Base-by-base conservation (phyloP, 352 stramenopile genomes). In the Phytophthora foliorum region DNA sequence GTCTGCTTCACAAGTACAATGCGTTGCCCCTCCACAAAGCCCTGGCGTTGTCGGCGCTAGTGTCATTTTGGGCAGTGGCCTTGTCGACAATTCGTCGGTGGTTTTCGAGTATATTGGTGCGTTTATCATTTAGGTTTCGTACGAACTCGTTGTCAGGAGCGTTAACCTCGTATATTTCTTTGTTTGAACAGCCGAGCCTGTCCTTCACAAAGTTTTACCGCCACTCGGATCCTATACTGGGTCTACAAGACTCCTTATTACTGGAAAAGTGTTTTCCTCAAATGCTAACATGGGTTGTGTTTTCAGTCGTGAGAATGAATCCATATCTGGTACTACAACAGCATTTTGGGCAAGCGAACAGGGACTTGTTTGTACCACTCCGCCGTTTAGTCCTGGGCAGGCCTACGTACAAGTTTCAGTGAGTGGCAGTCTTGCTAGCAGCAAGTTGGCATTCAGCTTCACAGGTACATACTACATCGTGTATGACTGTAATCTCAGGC, bases 81-180 rank as follows among this genome's bases (percentile, higher is more conserved):
- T 49, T 11, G 10, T 27, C 21, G 14, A 36, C 44, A 53, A 54
- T 19, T 45, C 63, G 0, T 25, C 56, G 16, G 50, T 73, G 24
- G 55, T 51, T 29, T 77, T 81, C 45, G 66, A 79, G 44, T 80
- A 82, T 52, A 67, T 78, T 5, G 72, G 75, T 80, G 58, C 17
- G 67, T 57, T 32, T 17, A 62, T 22, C 32, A 42, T 22, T 13
- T 27, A 32, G 10, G 21, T 27, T 36, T 59, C 7, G 5, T 9
- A 39, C 46, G 0, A 6, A 13, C 17, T 1, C 8, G 13, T 44
- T 46, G 13, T 24, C 2, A 25, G n/a, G 8, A 60, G 21, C 31
- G 2, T 46, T 65, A 57, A 57, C 2, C 16, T 4, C 9, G 38
- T 19, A 31, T 48, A 6, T 36, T 13, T 9, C 66, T 44, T 58